Evolutionary conservation across 176 grass and related monocot species (phyloP).

Genomic region (Tillandsia fasciculata): DNA sequence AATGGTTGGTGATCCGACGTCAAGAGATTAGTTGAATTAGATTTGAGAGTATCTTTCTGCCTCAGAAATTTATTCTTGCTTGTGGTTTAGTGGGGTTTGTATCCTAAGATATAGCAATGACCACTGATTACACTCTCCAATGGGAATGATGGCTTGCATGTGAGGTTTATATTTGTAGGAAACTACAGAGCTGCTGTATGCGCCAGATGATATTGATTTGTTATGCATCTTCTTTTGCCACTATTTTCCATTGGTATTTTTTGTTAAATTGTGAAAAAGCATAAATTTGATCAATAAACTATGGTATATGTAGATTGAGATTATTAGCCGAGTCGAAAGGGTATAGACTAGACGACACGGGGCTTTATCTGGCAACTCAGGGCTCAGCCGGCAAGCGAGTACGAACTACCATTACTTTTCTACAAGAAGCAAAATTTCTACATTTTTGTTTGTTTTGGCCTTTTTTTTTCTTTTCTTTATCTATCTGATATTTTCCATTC

Average conservation of each 20-base stretch:
- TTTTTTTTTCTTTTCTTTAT: too few relatives aligned
- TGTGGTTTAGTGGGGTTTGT: background rate
- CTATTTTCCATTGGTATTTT: background rate
- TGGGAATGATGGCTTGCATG: too few relatives aligned
- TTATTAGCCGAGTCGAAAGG: conserved; percentile 86
- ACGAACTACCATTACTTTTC: background rate
- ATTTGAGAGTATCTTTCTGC: too few relatives aligned
- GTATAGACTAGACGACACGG: conserved; percentile 71
- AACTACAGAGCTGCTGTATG: background rate
- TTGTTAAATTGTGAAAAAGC: background rate
- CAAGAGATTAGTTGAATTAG: too few relatives aligned
- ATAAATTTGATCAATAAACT: background rate
- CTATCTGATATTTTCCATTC: background rate
- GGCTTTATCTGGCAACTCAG: conserved; percentile 61
- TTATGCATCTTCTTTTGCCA: background rate
- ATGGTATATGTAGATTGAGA: conserved; percentile 45
- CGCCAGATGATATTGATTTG: background rate
- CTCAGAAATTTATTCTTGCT: background rate
- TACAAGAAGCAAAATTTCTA: background rate
- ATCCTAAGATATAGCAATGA: too few relatives aligned
- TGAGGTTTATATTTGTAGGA: background rate
- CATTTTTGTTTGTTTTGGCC: background rate
- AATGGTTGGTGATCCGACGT: too few relatives aligned
- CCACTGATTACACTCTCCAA: too few relatives aligned
- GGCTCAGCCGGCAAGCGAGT: conserved; percentile 55